These are phyloP conservation scores for Blastomyces percursus DNA, from an alignment of 2,329 filamentous ascomycete species.

Conservation along the genomic window DNA sequence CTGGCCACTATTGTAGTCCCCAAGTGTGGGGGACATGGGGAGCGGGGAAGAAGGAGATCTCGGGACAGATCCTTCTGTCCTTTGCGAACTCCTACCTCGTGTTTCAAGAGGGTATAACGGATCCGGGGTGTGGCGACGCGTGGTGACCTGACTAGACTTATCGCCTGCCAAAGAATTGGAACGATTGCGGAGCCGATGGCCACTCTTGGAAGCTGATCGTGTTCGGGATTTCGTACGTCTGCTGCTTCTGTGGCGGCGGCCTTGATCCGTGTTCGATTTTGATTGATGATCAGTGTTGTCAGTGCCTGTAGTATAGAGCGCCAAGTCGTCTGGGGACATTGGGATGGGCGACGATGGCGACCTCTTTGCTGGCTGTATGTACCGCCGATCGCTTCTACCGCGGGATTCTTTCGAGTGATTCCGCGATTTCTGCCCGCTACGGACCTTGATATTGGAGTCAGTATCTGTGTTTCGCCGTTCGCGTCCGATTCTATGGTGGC, in stretches of 20 bases:
- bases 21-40: slow-evolving; percentile 55
- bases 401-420: slow-evolving; percentile 57
- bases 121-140: slow-evolving; percentile 30
- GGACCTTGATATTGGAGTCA: slow-evolving; percentile 33
- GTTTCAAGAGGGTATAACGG: slow-evolving; percentile 15
- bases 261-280: slow-evolving; percentile 24
- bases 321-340: slow-evolving; percentile 81
- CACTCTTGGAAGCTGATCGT: slow-evolving; percentile 19
- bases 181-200: slow-evolving; percentile 23
- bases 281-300: slow-evolving; percentile 35
- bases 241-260: slow-evolving; percentile 19
- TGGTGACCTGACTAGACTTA: slow-evolving; percentile 31
- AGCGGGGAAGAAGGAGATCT: slow-evolving; percentile 72
- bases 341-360: slow-evolving; percentile 87
- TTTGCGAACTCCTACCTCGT: slow-evolving; percentile 52
- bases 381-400: slow-evolving; percentile 54
- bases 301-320: slow-evolving; percentile 34
- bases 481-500: slow-evolving; percentile 37
- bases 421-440: slow-evolving; percentile 41
- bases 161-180: slow-evolving; percentile 27
- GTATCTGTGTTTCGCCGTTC: slow-evolving; percentile 43
- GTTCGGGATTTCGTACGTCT: slow-evolving; percentile 29
- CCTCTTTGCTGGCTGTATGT: slow-evolving; percentile 65
- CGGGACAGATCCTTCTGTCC: slow-evolving; percentile 47
- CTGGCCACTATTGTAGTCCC: slow-evolving; percentile 40